A percentile compares a stretch with the other conserved stretches of the same genome.
Evolutionary conservation across 2,329 filamentous ascomycete species (phyloP).

Genomic region (Neofusicoccum parvum): DNA sequence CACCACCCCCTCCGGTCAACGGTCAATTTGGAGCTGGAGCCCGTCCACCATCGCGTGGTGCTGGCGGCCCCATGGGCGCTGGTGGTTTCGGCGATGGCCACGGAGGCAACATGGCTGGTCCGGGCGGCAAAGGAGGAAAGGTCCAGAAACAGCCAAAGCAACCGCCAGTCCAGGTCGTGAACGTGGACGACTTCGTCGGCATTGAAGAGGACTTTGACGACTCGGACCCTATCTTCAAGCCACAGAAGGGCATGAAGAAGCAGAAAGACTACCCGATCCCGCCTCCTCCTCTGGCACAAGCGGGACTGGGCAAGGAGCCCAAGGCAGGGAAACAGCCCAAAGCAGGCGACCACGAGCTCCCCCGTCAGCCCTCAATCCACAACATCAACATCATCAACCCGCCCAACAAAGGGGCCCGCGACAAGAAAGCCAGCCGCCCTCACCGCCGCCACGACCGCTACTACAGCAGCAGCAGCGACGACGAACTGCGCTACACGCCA

Average conservation of each 20-base stretch:
- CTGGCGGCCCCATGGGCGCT: neutral
- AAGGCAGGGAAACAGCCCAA: neutral
- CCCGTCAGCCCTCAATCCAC: neutral
- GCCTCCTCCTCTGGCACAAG: neutral
- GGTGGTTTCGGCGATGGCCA: neutral
- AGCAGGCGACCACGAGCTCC: neutral
- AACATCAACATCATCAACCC: conserved; percentile 5
- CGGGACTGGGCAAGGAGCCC: neutral
- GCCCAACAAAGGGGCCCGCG: neutral
- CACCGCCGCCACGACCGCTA: neutral
- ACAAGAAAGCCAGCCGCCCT: neutral
- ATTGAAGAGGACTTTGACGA: neutral
- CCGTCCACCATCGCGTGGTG: neutral
- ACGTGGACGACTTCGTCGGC: neutral
- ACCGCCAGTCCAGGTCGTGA: neutral
- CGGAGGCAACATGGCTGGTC: neutral
- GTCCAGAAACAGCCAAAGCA: neutral
- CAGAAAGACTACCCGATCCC: neutral
- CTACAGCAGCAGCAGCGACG: conserved; percentile 1
- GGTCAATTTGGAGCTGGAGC: no score
- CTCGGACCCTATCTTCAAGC: neutral
- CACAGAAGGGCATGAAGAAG: neutral
- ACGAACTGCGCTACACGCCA: neutral
- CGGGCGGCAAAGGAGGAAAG: neutral
- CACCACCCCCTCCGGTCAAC: neutral